phyloP scores from a whole-genome alignment of 257 asterid species.

The Phtheirospermum japonicum region DNA sequence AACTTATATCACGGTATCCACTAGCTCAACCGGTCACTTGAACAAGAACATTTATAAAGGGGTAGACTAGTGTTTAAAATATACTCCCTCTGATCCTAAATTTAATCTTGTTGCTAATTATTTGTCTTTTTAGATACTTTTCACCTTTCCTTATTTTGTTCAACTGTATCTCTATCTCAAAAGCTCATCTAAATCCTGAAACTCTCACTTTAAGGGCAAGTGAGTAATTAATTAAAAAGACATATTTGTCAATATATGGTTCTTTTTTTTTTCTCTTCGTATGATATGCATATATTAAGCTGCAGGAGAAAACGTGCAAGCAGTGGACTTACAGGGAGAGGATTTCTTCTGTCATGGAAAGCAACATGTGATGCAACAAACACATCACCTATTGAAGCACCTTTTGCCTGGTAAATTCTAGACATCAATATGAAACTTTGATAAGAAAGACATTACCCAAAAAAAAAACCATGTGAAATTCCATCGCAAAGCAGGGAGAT shows the following conservation, averaged over 20 bases:
- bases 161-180: no score
- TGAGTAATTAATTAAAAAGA: no score
- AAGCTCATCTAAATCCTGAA: no score
- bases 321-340: conserved; percentile 75
- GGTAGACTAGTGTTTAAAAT: neutral
- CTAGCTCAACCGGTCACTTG: neutral
- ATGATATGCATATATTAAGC: conserved; percentile 6
- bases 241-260: no score
- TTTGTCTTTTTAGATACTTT: no score
- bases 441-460: conserved; percentile 2
- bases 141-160: no score
- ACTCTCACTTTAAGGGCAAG: no score
- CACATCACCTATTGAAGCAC: conserved; percentile 94
- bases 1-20: neutral
- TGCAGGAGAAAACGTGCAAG: neutral
- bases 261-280: conserved; percentile 1
- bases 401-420: conserved; percentile 74
- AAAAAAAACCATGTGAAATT: conserved; percentile 12
- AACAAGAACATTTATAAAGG: neutral
- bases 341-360: conserved; percentile 96
- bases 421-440: conserved; percentile 28
- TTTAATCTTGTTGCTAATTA: no score
- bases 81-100: no score
- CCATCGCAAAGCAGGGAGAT: conserved; percentile 2
- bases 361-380: conserved; percentile 78